phyloP scores from a whole-genome alignment of 768 basidiomycete genomes.

The Austroboletus eburneus region DNA sequence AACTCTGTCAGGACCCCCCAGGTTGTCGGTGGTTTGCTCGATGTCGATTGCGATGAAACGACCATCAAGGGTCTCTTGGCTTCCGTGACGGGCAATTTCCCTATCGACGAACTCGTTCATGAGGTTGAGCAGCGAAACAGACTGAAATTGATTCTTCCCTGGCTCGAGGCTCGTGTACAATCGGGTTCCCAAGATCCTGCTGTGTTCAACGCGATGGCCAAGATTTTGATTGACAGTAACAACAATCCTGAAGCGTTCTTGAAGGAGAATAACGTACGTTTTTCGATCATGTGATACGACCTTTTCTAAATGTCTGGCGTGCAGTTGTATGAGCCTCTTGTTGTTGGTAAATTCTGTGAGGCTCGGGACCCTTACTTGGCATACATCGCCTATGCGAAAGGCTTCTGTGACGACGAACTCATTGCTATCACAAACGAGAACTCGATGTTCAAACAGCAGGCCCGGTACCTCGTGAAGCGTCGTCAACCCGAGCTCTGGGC shows the following conservation, averaged over 20 bases:
- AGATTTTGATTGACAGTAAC: conserved; percentile 98
- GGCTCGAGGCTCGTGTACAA: conserved; percentile 92
- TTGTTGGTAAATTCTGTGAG: conserved; percentile 99
- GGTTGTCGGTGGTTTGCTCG: conserved; percentile 92
- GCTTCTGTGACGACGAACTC: conserved; percentile 97
- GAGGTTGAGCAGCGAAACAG: conserved; percentile 97
- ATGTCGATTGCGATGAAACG: conserved; percentile 96
- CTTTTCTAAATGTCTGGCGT: conserved; percentile 9
- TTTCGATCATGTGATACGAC: background rate
- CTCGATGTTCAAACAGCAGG: conserved; percentile 99
- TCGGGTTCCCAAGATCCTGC: conserved; percentile 92
- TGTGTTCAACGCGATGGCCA: conserved; percentile 95
- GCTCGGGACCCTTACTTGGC: conserved; percentile 97
- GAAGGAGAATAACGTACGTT: conserved; percentile 94
- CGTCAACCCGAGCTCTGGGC: conserved; percentile 95
- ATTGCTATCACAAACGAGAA: conserved; percentile 98
- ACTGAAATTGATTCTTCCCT: conserved; percentile 94
- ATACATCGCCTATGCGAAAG: conserved; percentile 99
- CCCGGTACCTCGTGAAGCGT: conserved; percentile 95
- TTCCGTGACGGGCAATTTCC: conserved; percentile 95
- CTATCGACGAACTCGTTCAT: conserved; percentile 94
- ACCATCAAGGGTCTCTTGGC: conserved; percentile 93
- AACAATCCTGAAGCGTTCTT: conserved; percentile 97
- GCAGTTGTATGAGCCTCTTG: conserved; percentile 91
- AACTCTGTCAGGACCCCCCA: conserved; percentile 97